Evolutionary conservation across 352 stramenopile genomes (phyloP), one percentile per base, ranked within the genome.

Genomic region (Phytophthora tentaculata): DNA sequence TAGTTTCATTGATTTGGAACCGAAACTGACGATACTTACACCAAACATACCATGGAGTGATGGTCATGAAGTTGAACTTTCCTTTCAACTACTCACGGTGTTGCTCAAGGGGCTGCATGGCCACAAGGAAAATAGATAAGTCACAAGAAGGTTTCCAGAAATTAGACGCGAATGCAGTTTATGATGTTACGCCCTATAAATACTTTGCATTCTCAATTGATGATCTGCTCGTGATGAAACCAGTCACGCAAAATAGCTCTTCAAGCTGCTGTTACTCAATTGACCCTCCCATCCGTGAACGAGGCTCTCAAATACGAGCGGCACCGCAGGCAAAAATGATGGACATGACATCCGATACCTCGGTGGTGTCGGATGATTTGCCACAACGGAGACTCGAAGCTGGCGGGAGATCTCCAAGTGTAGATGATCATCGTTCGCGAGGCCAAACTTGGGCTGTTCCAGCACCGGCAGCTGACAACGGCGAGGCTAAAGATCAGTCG

Each of bases 261-360:
- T 23, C 8, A 3, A 41, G 35, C 35, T 43, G 14, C 35, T 43
- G 12, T 57, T 60, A 26, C n/a, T 53, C 28, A 24, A 59, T 47
- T 69, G 35, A 17, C 4, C 44, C n/a, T 22, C 7, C 20, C 29
- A 23, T 10, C 26, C 24, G 47, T 59, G 35, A 1, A 14, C n/a
- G n/a, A 52, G 20, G n/a, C n/a, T n/a, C n/a, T n/a, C n/a, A 2
- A 28, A 8, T 32, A 8, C 8, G 26, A 8, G 32, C 5, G n/a
- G 22, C 19, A 32, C 10, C 32, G 32, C 9, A 58, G n/a, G 45
- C n/a, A 32, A 75, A 52, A 8, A 84, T 86, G 79, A 86, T 86
- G 76, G 67, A 78, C 28, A 82, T 84, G 68, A 48, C 56, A 23
- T 35, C 55, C 16, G 79, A 84, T 19, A 80, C 71, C 17, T 55